These are phyloP conservation scores for Pyrenopolyporus hunteri DNA, from an alignment of 495 filamentous ascomycete species.

Conservation along the genomic window DNA sequence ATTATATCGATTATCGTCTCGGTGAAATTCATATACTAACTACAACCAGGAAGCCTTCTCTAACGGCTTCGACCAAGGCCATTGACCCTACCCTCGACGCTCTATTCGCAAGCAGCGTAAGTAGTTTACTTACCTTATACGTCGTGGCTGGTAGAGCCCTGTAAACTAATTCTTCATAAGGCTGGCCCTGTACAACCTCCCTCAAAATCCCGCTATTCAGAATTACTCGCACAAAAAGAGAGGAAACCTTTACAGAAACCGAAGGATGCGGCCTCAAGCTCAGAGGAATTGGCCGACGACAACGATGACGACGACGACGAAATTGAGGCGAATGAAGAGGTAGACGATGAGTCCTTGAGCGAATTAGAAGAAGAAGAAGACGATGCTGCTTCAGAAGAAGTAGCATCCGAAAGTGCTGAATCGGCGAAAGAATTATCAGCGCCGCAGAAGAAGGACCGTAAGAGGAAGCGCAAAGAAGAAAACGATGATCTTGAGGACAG, in stretches of 20 bases:
- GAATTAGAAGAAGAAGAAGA: constrained; percentile 54
- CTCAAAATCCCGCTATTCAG: constrained; percentile 57
- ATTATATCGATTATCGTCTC: background rate
- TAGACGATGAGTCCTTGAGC: constrained; percentile 49
- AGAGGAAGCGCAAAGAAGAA: constrained; percentile 75
- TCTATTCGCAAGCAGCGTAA: constrained; percentile 81
- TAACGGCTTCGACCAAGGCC: constrained; percentile 52
- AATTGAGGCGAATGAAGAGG: constrained; percentile 24
- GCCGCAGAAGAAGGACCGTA: constrained; percentile 58
- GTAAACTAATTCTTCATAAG: constrained; percentile 50
- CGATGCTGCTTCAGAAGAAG: constrained; percentile 48
- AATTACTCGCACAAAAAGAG: constrained; percentile 44
- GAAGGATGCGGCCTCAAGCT: constrained; percentile 20
- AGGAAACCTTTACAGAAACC: constrained; percentile 21
- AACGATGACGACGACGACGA: constrained; percentile 21
- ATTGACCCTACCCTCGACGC: constrained; percentile 79
- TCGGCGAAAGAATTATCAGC: constrained; percentile 33
- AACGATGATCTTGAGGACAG: constrained; percentile 79
- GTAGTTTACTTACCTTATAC: constrained; percentile 38
- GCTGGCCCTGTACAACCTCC: constrained; percentile 69
- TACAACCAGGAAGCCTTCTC: constrained; percentile 38
- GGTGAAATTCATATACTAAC: constrained; percentile 5
- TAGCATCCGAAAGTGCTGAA: constrained; percentile 43
- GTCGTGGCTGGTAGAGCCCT: background rate
- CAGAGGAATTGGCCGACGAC: constrained; percentile 45